These are phyloP conservation scores for Schizopora paradoxa DNA, from an alignment of 1,284 basidiomycete genomes.

Conservation along the genomic window DNA sequence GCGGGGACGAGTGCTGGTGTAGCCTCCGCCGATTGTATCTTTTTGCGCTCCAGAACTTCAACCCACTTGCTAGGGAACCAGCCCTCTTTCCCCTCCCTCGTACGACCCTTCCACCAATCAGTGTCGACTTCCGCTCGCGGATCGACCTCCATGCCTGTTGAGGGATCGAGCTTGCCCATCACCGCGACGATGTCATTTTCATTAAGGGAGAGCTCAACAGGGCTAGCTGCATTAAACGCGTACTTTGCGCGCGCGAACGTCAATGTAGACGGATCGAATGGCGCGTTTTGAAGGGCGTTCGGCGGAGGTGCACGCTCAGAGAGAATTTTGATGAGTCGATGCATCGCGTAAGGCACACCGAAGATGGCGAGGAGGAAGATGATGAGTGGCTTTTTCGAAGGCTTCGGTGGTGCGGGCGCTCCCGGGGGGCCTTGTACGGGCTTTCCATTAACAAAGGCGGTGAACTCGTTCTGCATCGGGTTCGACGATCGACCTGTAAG, in stretches of 20 bases:
- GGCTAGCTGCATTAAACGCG: constrained; percentile 70
- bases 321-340: constrained; percentile 80
- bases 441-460: constrained; percentile 61
- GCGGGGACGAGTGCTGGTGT: no score
- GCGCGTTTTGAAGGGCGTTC: constrained; percentile 37
- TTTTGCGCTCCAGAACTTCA: constrained; percentile 57
- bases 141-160: constrained; percentile 63
- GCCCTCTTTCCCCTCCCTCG: constrained; percentile 88
- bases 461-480: constrained; percentile 55
- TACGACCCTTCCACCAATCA: constrained; percentile 97
- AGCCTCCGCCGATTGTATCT: constrained; percentile 30
- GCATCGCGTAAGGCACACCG: constrained; percentile 93
- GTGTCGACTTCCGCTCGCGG: constrained; percentile 68
- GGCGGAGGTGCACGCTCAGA: constrained; percentile 49
- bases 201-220: constrained; percentile 77
- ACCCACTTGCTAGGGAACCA: constrained; percentile 97
- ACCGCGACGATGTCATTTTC: constrained; percentile 95
- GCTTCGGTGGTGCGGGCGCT: constrained; percentile 44
- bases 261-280: constrained; percentile 67
- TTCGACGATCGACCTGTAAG: constrained; percentile 44
- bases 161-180: constrained; percentile 75
- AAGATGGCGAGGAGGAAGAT: constrained; percentile 95
- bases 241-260: constrained; percentile 88
- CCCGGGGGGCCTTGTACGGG: constrained; percentile 52
- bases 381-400: constrained; percentile 86